Evolutionary conservation across 2,329 filamentous ascomycete genomes (phyloP).

Genomic region (Xylaria sp.): DNA sequence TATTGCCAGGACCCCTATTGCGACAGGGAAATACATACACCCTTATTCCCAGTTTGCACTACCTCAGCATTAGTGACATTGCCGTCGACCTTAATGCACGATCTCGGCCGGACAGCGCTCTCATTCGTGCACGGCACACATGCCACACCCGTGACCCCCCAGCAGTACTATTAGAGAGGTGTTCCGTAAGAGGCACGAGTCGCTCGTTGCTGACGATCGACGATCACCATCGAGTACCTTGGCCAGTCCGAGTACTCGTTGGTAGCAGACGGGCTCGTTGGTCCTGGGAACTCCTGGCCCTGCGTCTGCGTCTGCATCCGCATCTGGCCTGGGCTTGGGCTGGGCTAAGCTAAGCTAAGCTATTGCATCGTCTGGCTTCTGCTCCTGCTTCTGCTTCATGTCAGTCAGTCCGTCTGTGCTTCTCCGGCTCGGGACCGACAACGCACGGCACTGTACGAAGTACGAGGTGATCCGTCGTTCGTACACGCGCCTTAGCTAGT

Average conservation of each 20-base stretch:
- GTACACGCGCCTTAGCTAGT: no score
- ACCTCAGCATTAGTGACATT: background rate
- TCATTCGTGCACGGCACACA: background rate
- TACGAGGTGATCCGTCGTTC: background rate
- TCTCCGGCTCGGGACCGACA: conserved; percentile 19
- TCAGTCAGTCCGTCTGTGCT: conserved; percentile 7
- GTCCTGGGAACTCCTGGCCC: no score
- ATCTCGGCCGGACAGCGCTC: background rate
- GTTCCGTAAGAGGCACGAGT: no score
- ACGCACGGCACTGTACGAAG: background rate
- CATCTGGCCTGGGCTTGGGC: no score
- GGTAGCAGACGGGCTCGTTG: no score
- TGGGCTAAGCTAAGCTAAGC: background rate
- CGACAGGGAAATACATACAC: background rate
- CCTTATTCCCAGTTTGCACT: background rate
- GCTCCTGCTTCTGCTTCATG: background rate
- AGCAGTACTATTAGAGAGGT: background rate
- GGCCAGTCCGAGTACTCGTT: background rate
- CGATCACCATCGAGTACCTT: background rate
- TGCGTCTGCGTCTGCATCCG: no score
- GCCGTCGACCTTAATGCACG: background rate
- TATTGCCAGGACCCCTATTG: background rate
- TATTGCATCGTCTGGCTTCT: background rate
- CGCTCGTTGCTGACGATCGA: background rate
- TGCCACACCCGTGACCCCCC: background rate